Evolutionary conservation across 768 basidiomycete genomes (phyloP), one percentile per base, ranked within the genome.

Genomic region (Rhodotorula graminis): DNA sequence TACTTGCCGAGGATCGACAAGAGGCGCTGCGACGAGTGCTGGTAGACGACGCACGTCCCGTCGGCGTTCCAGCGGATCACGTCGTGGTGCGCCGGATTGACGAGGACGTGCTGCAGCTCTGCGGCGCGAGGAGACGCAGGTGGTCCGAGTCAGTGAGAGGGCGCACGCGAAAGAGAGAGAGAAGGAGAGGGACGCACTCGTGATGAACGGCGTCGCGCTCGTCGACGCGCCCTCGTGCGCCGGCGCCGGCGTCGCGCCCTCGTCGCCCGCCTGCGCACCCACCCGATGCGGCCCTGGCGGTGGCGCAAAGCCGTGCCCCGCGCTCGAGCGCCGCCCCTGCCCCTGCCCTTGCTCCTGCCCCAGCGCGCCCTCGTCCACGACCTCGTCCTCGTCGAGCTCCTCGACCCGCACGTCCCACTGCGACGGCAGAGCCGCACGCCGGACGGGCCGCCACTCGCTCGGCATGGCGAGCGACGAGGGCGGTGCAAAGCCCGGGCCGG

Each of bases 61-160:
- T 19, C 15, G 25, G 18, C 44, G 42, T 56, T 61, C 62, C 63
- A 72, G 66, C 62, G 62, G 50, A 72, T 64, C 12, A 60, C 56
- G 33, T 67, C 62, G 44, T 23, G 7, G 52, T 55, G 64, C 10
- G 47, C 44, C 33, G 63, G 40, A 31, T 71, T 47, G 16, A 10
- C 31, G 25, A 72, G 66, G 31, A 72, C 63, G 29, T 72, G 71
- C 18, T 59, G 23, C 25, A 72, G 71, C 50, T 72, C 57, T 61
- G 61, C 40, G 25, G 2, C 18, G 31, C 8, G 37, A 14, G 14
- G 15, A 9, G n/a, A n/a, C n/a, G n/a, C n/a, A n/a, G n/a, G n/a
- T n/a, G n/a, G 33, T 8, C 18, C 14, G 3, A n/a, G 52, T 37
- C 12, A 40, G n/a, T n/a, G n/a, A n/a, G n/a, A n/a, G n/a, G n/a